Conservation (phyloP, 2,329 filamentous ascomycete genomes). For the Phaeophleospora eucalypticola region DNA sequence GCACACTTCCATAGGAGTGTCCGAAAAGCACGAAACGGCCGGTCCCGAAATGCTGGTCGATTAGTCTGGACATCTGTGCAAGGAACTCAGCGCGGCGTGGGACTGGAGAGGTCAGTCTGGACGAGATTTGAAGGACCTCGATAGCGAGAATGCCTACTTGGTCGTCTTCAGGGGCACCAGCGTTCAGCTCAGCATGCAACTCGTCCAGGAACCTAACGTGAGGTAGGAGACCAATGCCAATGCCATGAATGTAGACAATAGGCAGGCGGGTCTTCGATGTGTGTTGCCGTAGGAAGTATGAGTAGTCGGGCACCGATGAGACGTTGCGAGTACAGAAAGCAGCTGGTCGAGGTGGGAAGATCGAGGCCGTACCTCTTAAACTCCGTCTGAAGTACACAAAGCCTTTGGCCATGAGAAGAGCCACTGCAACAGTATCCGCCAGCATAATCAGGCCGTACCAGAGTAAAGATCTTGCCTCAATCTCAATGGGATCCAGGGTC, state of each 20-base stretch:
- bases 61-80: slow-evolving; percentile 52
- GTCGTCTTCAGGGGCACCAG: slow-evolving; percentile 31
- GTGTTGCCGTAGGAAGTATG: slow-evolving; percentile 66
- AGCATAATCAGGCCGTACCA: slow-evolving; percentile 58
- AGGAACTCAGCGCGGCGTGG: slow-evolving; percentile 53
- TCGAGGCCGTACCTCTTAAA: slow-evolving; percentile 37
- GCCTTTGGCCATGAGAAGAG: slow-evolving; percentile 21
- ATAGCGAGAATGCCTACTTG: slow-evolving; percentile 61
- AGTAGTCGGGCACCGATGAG: slow-evolving; percentile 50
- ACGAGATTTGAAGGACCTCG: slow-evolving; percentile 63
- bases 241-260: slow-evolving; percentile 66
- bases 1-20: slow-evolving; percentile 60
- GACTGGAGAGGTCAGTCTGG: slow-evolving; percentile 55
- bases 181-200: slow-evolving; percentile 39
- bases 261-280: slow-evolving; percentile 55
- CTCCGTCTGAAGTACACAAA: slow-evolving; percentile 24
- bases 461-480: slow-evolving; percentile 48
- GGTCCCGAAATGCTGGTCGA: slow-evolving; percentile 58
- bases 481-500: slow-evolving; percentile 61
- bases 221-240: slow-evolving; percentile 59
- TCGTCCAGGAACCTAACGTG: slow-evolving; percentile 57
- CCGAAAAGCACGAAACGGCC: slow-evolving; percentile 57
- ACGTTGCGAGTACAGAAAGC: slow-evolving; percentile 43
- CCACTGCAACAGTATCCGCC: slow-evolving; percentile 43
- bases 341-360: slow-evolving; percentile 58